phyloP scores from a whole-genome alignment of 2,329 filamentous ascomycete species.

The Gliomastix tumulicola region DNA sequence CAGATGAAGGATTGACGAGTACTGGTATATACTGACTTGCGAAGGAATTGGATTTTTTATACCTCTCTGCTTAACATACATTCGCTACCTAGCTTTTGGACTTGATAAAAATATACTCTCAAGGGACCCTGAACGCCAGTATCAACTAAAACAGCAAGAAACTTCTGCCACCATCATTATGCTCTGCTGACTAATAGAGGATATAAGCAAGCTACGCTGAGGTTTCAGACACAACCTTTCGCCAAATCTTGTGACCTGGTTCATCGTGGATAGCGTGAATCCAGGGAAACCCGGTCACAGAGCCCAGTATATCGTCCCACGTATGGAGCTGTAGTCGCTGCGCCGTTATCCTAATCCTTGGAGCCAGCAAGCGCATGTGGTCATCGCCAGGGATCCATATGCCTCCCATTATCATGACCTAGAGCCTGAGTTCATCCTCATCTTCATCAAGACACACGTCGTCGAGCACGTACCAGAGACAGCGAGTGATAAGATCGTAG shows the following conservation, averaged over 20 bases:
- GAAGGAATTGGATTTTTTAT: too few relatives aligned
- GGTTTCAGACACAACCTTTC: too few relatives aligned
- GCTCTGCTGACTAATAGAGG: too few relatives aligned
- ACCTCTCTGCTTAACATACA: too few relatives aligned
- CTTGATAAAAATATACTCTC: too few relatives aligned
- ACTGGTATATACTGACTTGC: too few relatives aligned
- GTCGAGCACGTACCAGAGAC: neutral
- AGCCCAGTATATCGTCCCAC: neutral
- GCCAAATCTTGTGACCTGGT: neutral
- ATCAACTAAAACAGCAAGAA: too few relatives aligned
- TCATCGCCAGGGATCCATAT: slow-evolving; percentile 3
- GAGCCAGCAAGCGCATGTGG: slow-evolving; percentile 3
- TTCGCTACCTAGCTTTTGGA: too few relatives aligned
- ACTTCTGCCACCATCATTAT: too few relatives aligned
- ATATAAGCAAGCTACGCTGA: too few relatives aligned
- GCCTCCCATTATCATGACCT: slow-evolving; percentile 1
- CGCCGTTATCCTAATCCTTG: neutral
- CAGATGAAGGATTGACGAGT: too few relatives aligned
- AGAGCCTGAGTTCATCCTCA: neutral
- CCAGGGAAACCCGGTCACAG: neutral
- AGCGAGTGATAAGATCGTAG: neutral
- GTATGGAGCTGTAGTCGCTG: neutral
- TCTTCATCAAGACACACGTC: neutral
- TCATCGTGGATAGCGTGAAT: neutral
- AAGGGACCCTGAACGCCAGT: too few relatives aligned